Evolutionary conservation across 805 yeast species (phyloP).

Genomic region (Hanseniaspora pseudoguilliermondii): DNA sequence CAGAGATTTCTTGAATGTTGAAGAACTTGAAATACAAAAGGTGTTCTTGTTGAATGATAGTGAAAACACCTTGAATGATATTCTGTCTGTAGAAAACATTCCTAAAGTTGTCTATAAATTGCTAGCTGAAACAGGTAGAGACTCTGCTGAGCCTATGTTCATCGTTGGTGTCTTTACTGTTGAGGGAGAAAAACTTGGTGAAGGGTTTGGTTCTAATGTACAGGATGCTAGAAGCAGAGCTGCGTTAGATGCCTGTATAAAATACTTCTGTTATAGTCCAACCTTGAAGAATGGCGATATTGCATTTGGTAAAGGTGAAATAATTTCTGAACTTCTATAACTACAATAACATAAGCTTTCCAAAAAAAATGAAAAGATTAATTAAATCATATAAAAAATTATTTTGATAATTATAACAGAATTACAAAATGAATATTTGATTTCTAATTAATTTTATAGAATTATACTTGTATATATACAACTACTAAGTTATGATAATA

Average conservation of each 20-base stretch:
- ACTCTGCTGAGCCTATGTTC: conserved; percentile 67
- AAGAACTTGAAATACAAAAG: conserved; percentile 53
- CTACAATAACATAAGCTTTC: not conserved
- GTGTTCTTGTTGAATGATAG: conserved; percentile 78
- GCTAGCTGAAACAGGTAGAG: conserved; percentile 87
- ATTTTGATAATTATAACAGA: not conserved
- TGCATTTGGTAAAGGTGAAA: conserved; percentile 33
- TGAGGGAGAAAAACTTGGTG: conserved; percentile 60
- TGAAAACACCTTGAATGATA: conserved; percentile 63
- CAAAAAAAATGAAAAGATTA: conserved; percentile 4
- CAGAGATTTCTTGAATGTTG: conserved; percentile 21
- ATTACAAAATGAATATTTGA: not conserved
- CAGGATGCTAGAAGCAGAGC: conserved; percentile 88
- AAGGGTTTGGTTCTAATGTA: conserved; percentile 84
- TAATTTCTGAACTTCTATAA: not conserved
- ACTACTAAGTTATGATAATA: not conserved
- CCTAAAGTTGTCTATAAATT: conserved; percentile 67
- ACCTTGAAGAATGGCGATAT: conserved; percentile 46
- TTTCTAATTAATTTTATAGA: not conserved
- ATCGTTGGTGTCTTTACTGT: conserved; percentile 89
- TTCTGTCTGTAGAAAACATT: conserved; percentile 65
- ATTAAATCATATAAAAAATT: not conserved
- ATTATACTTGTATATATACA: conserved; percentile 2
- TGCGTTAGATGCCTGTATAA: conserved; percentile 76
- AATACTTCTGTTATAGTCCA: conserved; percentile 87